phyloP scores from a whole-genome alignment of 139 green algal species.

The Pseudopediastrum boryanum region DNA sequence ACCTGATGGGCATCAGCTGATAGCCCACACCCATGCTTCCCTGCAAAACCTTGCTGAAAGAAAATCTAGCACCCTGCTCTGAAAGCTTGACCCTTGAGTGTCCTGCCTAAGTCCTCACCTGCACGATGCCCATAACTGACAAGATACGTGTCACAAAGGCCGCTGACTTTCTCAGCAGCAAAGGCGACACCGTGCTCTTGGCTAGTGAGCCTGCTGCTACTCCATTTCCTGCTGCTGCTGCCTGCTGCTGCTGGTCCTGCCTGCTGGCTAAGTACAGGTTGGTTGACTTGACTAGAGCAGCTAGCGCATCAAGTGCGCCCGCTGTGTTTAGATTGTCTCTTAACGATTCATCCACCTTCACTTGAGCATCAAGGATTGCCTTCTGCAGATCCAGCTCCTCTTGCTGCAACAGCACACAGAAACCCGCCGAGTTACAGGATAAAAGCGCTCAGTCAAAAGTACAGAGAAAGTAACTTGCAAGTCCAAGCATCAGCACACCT shows the following conservation, averaged over 20 bases:
- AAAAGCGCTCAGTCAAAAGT: no score
- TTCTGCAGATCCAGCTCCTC: slow-evolving; percentile 67
- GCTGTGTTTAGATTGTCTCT: slow-evolving; percentile 95
- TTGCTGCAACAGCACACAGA: slow-evolving; percentile 28
- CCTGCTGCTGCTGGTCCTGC: slow-evolving; percentile 28
- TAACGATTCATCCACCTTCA: slow-evolving; percentile 75
- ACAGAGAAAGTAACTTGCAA: no score
- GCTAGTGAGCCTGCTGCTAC: not conserved
- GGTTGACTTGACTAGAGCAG: slow-evolving; percentile 76
- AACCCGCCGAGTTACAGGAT: no score
- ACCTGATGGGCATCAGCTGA: no score
- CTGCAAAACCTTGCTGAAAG: no score
- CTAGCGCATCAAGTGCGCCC: slow-evolving; percentile 77
- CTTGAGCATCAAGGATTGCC: slow-evolving; percentile 46
- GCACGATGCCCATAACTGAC: slow-evolving; percentile 79
- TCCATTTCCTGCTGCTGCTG: slow-evolving; percentile 8
- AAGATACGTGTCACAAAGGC: slow-evolving; percentile 86
- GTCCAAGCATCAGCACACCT: no score
- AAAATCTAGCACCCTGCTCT: no score
- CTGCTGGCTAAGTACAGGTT: slow-evolving; percentile 87
- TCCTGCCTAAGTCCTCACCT: slow-evolving; percentile 42
- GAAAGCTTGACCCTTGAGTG: no score
- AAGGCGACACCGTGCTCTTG: slow-evolving; percentile 33
- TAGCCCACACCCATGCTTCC: no score
- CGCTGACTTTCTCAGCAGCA: slow-evolving; percentile 79